Evolutionary conservation across 2,329 filamentous ascomycete genomes (phyloP), one percentile per base, ranked within the genome.

Genomic region (Cladosporium sp.): DNA sequence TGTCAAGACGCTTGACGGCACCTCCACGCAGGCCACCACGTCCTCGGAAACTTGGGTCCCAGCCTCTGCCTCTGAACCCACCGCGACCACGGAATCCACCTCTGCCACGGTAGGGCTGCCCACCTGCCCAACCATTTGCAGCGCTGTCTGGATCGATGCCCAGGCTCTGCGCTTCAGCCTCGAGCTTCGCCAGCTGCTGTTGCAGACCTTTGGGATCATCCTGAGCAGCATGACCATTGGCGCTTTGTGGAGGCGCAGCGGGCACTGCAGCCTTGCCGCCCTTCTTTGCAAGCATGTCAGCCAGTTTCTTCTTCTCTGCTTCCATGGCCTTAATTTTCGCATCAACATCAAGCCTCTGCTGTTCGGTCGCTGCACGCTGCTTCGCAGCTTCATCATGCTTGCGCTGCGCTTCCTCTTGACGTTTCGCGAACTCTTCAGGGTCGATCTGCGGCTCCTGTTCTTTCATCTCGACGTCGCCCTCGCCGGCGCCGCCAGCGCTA

Each of bases 381-480:
- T 73, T 77, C 57, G 75, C 72, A 57, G 84, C 83, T 58, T 86
- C 83, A 43, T 87, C 81, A 51, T 86, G 77, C 1, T 73, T 72
- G 55, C 78, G 82, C 60, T 93, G 88, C 1, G 82, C 85, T 61
- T 88, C 86, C 49, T 82, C 79, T 60, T 92, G 87, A 57, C 78
- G 82, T 53, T 74, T 78, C 18, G 77, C 69, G 55, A 92, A 82
- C 55, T 87, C 85, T 41, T 85, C 84, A 55, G 83, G 72, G 59
- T 91, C 84, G 8, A 89, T 72, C 54, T 82, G 78, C 1, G 79
- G 73, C 50, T 80, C 75, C 47, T 66, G 25, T 38, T 62, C 59
- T 18, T 61, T 55, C 53, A 62, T 60, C 2, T 63, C 57, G 3
- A 55, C 57, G 41, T 60, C 55, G 19, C 46, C 53, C 36, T 48